Percentiles rank a stretch among this genome's conserved stretches.
Conservation (phyloP, 768 basidiomycete species). For the Rhodotorula graminis region DNA sequence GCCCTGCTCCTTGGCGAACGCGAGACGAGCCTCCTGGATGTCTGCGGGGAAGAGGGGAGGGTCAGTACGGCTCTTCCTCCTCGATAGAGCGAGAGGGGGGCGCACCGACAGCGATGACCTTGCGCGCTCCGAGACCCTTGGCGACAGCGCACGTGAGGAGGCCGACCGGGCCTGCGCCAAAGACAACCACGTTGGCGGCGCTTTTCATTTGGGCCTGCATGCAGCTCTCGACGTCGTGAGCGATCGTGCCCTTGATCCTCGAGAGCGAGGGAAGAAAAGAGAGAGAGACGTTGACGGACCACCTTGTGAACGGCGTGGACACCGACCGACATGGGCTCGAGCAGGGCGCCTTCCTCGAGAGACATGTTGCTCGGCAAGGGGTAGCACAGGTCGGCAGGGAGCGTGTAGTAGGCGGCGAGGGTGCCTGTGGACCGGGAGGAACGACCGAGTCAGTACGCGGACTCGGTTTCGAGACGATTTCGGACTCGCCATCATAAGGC, state of each 20-base stretch:
- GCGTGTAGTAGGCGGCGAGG: conserved; percentile 68
- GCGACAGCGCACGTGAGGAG: conserved; percentile 88
- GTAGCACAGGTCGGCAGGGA: conserved; percentile 78
- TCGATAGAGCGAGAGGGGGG: too few relatives aligned
- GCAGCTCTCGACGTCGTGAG: too few relatives aligned
- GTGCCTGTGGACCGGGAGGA: conserved; percentile 52
- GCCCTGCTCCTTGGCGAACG: conserved; percentile 79
- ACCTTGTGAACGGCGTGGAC: conserved; percentile 79
- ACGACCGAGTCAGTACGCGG: too few relatives aligned
- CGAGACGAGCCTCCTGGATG: conserved; percentile 60
- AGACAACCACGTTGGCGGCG: conserved; percentile 71
- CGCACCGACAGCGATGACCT: conserved; percentile 76
- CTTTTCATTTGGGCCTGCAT: conserved; percentile 67
- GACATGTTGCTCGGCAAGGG: conserved; percentile 70
- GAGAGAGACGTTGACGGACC: too few relatives aligned
- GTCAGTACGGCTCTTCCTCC: background rate
- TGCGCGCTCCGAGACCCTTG: conserved; percentile 79
- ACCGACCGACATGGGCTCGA: conserved; percentile 90
- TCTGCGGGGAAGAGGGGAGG: conserved; percentile 33
- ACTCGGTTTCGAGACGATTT: too few relatives aligned
- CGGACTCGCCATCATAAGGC: conserved; percentile 61
- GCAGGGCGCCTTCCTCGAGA: conserved; percentile 94
- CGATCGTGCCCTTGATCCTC: too few relatives aligned
- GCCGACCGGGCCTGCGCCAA: conserved; percentile 82
- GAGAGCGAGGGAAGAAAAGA: too few relatives aligned